Evolutionary conservation across 129 eudicot genomes (phyloP), one percentile per base, ranked within the genome.

Genomic region (Artemisia annua): DNA sequence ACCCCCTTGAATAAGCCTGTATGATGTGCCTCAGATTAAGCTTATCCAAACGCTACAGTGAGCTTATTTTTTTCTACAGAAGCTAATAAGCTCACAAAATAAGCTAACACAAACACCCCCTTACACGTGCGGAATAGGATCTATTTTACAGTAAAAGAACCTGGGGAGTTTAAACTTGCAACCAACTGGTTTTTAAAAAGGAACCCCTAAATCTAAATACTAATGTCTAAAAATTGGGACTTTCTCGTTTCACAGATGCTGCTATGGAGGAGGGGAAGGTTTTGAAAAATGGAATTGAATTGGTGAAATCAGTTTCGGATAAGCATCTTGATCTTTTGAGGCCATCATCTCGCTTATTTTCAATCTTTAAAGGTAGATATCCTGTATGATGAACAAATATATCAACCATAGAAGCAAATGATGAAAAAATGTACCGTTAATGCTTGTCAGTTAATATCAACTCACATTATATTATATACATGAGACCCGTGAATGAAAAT

Each of bases 321-420:
- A 89, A 92, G 87, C 95, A 87, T 79, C 93, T 87, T 81, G 96
- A 92, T 71, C 94, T 87, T 87, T 85, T 87, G 91, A 92, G 98
- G 77, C 91, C 94, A 52, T 85, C 96, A 50, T 82, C 96, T 80
- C 97, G 96, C 53, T 78, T 81, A 77, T 85, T 75, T 76, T 83
- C 96, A 62, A 62, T 87, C 70, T 89, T 82, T 80, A 89, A 87
- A 92, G 98, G 98, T 92, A 86, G 71, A 48, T 62, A 20, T 48
- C 49, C 66, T 71, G 32, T 58, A 44, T 61, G 61, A 30, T 58
- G 2, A 18, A 69, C 75, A 67, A 67, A 67, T 32, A 22, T 39
- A 75, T 60, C 58, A 51, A 50, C 19, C 17, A 66, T 18, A 75
- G 12, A 74, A 64, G 24, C 52, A 30, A 35, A 30, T 12, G 35